Conservation (phyloP, 2,329 filamentous ascomycete species). For the Claviceps maximensis region DNA sequence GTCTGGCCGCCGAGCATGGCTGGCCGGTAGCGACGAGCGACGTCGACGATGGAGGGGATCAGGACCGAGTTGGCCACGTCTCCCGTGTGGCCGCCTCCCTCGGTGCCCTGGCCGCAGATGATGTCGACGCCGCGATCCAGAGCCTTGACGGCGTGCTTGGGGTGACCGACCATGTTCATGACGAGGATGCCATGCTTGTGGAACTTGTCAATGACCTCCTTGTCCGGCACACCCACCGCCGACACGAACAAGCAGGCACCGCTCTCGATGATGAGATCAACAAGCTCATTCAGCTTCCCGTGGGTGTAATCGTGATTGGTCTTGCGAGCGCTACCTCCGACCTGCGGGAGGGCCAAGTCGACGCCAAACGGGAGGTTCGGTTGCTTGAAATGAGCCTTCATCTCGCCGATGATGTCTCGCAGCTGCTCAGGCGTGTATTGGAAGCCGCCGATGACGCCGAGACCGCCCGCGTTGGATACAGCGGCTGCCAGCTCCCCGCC, state of each 20-base stretch:
- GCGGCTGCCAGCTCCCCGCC: slow-evolving; percentile 68
- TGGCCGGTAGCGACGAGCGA: slow-evolving; percentile 59
- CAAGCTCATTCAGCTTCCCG: slow-evolving; percentile 75
- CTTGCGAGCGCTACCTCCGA: slow-evolving; percentile 70
- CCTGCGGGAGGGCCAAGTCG: slow-evolving; percentile 80
- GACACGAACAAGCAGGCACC: slow-evolving; percentile 77
- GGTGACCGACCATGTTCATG: slow-evolving; percentile 97
- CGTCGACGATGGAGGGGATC: slow-evolving; percentile 76
- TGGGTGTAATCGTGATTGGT: slow-evolving; percentile 95
- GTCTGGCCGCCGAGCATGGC: slow-evolving; percentile 53
- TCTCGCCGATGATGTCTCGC: slow-evolving; percentile 68
- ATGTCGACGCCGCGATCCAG: slow-evolving; percentile 79
- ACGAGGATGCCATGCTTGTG: slow-evolving; percentile 70
- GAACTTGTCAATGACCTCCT: slow-evolving; percentile 56
- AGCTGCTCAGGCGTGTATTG: slow-evolving; percentile 64
- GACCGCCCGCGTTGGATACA: slow-evolving; percentile 77
- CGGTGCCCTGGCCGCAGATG: slow-evolving; percentile 82
- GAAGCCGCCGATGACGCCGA: slow-evolving; percentile 61
- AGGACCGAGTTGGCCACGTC: slow-evolving; percentile 77
- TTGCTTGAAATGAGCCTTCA: slow-evolving; percentile 58
- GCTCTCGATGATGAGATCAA: slow-evolving; percentile 73
- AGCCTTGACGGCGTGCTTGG: slow-evolving; percentile 82
- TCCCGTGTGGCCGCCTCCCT: slow-evolving; percentile 88
- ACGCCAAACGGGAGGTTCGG: slow-evolving; percentile 74
- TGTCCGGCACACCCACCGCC: slow-evolving; percentile 77